A percentile compares a stretch with the other conserved stretches of the same genome.
phyloP scores from a whole-genome alignment of 441 rosid genomes.

The Croton laevigatus region DNA sequence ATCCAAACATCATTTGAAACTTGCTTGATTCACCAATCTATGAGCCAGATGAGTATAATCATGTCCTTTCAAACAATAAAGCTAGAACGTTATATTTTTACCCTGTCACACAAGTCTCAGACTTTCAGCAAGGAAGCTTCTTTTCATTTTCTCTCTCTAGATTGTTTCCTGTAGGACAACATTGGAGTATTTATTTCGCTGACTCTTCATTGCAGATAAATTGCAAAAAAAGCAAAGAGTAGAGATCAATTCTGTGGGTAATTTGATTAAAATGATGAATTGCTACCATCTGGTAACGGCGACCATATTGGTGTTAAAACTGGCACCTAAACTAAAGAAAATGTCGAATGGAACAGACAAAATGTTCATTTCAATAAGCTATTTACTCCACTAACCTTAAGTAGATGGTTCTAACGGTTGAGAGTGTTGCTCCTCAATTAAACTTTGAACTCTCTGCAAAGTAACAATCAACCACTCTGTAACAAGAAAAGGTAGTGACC shows the following conservation, averaged over 20 bases:
- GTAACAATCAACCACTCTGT: conserved; percentile 7
- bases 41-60: background rate
- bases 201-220: background rate
- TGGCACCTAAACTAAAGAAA: background rate
- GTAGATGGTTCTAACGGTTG: conserved; percentile 32
- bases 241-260: background rate
- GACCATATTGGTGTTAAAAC: background rate
- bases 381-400: conserved; percentile 33
- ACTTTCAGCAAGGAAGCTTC: background rate
- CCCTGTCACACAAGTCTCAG: background rate
- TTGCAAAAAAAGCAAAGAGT: background rate
- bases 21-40: background rate
- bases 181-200: background rate
- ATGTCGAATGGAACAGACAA: conserved; percentile 8
- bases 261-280: background rate
- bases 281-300: background rate
- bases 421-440: conserved; percentile 49
- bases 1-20: background rate
- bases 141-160: background rate
- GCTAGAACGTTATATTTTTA: background rate
- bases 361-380: background rate
- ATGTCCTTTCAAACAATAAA: background rate
- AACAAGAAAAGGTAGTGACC: conserved; percentile 6
- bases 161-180: conserved; percentile 9
- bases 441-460: conserved; percentile 61